Evolutionary conservation across 2,329 filamentous ascomycete species (phyloP).

Genomic region (Botrytis cinerea): DNA sequence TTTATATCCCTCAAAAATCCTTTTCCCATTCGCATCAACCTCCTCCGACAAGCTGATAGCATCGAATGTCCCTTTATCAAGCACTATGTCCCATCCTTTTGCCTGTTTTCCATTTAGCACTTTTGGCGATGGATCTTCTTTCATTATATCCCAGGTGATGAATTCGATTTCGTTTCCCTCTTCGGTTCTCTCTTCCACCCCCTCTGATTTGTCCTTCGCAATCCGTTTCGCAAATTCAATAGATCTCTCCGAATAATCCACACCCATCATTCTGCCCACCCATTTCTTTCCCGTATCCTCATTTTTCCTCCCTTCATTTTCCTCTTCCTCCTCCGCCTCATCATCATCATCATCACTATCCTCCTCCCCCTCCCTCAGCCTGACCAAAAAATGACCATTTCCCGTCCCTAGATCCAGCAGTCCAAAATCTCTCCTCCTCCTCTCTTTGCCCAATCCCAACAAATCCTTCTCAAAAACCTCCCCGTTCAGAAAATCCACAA

Average conservation of each 20-base stretch:
- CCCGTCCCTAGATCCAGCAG: conserved; percentile 91
- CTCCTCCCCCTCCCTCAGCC: conserved; percentile 58
- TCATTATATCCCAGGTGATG: conserved; percentile 53
- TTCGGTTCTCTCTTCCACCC: conserved; percentile 31
- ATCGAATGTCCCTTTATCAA: conserved; percentile 99
- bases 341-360: conserved; percentile 33
- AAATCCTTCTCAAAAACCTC: conserved; percentile 30
- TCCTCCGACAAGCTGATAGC: conserved; percentile 77
- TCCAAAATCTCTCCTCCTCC: conserved; percentile 45
- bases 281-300: conserved; percentile 63
- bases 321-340: conserved; percentile 16
- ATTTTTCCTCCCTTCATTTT: conserved; percentile 64
- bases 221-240: conserved; percentile 73
- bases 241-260: conserved; percentile 81
- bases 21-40: conserved; percentile 52
- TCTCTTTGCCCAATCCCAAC: conserved; percentile 26
- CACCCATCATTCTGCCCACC: conserved; percentile 72
- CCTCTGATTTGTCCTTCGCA: conserved; percentile 44
- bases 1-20: conserved; percentile 75
- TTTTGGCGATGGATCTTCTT: conserved; percentile 43
- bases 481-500: conserved; percentile 60
- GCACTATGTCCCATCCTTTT: conserved; percentile 78
- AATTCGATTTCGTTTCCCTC: conserved; percentile 45
- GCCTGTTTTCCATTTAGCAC: conserved; percentile 29
- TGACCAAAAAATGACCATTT: conserved; percentile 88